phyloP scores from a whole-genome alignment of 106 monocot genomes.

The Dactylorhiza incarnata region DNA sequence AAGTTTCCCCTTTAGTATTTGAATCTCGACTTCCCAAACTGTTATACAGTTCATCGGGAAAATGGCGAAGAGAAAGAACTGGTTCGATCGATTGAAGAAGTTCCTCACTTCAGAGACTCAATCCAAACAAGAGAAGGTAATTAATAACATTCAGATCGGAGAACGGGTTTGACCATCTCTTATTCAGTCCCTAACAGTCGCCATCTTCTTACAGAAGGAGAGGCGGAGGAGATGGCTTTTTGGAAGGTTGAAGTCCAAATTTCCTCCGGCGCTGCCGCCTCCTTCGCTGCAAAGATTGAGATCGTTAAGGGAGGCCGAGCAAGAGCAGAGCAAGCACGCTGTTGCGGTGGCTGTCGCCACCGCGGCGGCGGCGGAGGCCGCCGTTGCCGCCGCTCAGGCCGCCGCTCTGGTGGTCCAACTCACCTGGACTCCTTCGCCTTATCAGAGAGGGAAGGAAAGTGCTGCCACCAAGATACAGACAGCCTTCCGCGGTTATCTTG shows the following conservation, averaged over 20 bases:
- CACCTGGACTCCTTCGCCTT: constrained; percentile 21
- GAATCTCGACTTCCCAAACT: background rate
- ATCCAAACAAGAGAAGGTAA: constrained; percentile 58
- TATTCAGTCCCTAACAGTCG: too few species aligned
- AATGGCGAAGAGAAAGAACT: constrained; percentile 59
- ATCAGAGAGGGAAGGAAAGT: constrained; percentile 11
- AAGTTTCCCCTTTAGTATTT: background rate
- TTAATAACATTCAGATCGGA: constrained; percentile 1
- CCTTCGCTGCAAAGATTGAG: constrained; percentile 20
- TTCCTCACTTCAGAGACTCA: constrained; percentile 35
- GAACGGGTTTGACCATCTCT: background rate
- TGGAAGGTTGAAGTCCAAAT: constrained; percentile 39
- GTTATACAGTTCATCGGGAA: constrained; percentile 5
- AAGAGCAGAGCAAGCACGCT: constrained; percentile 63
- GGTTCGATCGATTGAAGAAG: constrained; percentile 53
- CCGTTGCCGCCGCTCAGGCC: constrained; percentile 65
- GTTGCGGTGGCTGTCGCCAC: constrained; percentile 72
- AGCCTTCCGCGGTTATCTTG: constrained; percentile 59
- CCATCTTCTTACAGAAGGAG: constrained; percentile 29
- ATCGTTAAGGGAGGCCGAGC: constrained; percentile 44
- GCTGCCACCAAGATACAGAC: constrained; percentile 63
- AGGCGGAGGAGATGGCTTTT: constrained; percentile 60
- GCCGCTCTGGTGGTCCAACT: constrained; percentile 73
- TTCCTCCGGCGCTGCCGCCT: constrained; percentile 26
- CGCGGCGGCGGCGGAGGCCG: constrained; percentile 69